Conservation (phyloP, 2,329 filamentous ascomycete genomes). For the Acephala macrosclerotiorum region DNA sequence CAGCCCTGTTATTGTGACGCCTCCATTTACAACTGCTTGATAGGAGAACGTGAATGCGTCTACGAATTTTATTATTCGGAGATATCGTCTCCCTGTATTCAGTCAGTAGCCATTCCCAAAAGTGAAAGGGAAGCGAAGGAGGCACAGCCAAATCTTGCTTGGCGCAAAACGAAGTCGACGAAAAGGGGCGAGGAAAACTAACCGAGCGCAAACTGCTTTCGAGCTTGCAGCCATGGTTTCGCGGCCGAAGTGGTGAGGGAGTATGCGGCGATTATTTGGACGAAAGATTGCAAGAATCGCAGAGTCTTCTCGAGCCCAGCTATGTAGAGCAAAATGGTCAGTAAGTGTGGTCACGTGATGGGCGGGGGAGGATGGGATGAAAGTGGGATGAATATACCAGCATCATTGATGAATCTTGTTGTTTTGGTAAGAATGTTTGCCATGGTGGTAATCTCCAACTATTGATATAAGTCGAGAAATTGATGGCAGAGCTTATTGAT, state of each 20-base stretch:
- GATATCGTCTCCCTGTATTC: conserved; percentile 60
- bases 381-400: neutral
- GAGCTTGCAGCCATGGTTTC: conserved; percentile 47
- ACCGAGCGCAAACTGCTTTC: conserved; percentile 52
- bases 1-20: conserved; percentile 40
- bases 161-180: neutral
- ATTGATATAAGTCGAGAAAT: too few relatives aligned
- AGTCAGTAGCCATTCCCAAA: neutral
- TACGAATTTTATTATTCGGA: conserved; percentile 73
- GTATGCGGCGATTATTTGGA: conserved; percentile 56
- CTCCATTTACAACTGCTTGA: conserved; percentile 45
- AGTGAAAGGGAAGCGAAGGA: too few relatives aligned
- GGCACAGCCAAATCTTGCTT: neutral
- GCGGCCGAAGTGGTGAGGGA: conserved; percentile 47
- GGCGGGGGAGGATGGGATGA: neutral
- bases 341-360: neutral
- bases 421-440: neutral
- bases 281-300: conserved; percentile 60
- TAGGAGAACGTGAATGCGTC: conserved; percentile 63
- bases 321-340: neutral
- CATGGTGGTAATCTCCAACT: too few relatives aligned
- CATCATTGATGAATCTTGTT: neutral
- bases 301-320: conserved; percentile 66
- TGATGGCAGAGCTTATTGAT: too few relatives aligned
- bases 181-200: conserved; percentile 25